Percentiles rank a stretch among this genome's conserved stretches.
Evolutionary conservation across 2,329 filamentous ascomycete species (phyloP).

Genomic region (Colletotrichum orchidophilum): DNA sequence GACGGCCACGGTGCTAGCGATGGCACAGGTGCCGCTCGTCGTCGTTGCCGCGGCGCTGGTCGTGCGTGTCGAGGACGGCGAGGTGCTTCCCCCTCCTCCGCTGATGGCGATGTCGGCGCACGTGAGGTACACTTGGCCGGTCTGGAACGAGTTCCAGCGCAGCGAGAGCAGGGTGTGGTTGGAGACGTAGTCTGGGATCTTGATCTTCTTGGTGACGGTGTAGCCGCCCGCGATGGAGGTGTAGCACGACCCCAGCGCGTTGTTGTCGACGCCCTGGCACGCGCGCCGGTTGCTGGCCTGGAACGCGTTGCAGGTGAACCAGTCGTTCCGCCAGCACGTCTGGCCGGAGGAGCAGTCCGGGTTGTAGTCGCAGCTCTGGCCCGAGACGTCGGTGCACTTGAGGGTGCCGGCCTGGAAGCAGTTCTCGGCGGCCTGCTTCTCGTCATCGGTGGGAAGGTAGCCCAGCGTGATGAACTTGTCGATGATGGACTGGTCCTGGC

Average conservation of each 20-base stretch:
- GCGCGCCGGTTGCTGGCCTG: constrained; percentile 45
- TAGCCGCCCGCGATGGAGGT: constrained; percentile 64
- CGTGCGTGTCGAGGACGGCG: constrained; percentile 34
- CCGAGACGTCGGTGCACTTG: constrained; percentile 58
- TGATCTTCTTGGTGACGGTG: constrained; percentile 61
- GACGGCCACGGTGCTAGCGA: constrained; percentile 47
- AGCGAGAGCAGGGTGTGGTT: constrained; percentile 62
- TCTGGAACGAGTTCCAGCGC: constrained; percentile 66
- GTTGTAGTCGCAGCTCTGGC: constrained; percentile 58
- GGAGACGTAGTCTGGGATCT: constrained; percentile 57
- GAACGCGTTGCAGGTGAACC: constrained; percentile 63
- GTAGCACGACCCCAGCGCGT: constrained; percentile 54
- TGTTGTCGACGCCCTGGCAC: constrained; percentile 57
- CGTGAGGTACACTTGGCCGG: constrained; percentile 60
- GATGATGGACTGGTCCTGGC: constrained; percentile 59
- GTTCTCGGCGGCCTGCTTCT: constrained; percentile 63
- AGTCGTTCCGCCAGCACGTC: constrained; percentile 59
- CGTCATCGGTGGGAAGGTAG: constrained; percentile 58
- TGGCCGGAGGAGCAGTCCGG: constrained; percentile 55
- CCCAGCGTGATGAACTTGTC: constrained; percentile 57
- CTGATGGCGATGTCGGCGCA: constrained; percentile 62
- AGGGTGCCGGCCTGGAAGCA: constrained; percentile 60
- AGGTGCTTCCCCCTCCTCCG: constrained; percentile 21
- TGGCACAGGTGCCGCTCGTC: constrained; percentile 41
- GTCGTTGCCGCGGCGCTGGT: constrained; percentile 29